These are phyloP conservation scores for Cercospora janseana DNA, from an alignment of 2,329 filamentous ascomycete species.

Conservation along the genomic window DNA sequence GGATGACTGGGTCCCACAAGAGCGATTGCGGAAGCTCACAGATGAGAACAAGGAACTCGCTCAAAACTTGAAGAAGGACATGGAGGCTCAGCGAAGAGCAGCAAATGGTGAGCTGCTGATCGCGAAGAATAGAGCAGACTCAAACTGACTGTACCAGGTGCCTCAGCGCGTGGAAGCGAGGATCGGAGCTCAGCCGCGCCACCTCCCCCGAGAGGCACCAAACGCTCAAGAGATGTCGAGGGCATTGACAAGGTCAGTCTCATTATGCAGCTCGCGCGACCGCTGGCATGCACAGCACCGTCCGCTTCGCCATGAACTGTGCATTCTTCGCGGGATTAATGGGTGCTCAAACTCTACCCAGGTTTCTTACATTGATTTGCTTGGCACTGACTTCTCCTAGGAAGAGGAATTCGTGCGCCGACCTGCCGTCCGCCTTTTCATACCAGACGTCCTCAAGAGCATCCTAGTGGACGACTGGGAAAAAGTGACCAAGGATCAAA, in stretches of 20 bases:
- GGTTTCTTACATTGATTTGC: too few relatives aligned
- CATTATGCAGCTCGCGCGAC: background rate
- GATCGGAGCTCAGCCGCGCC: slow-evolving; percentile 66
- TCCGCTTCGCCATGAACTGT: too few relatives aligned
- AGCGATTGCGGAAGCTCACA: slow-evolving; percentile 89
- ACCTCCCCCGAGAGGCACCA: slow-evolving; percentile 61
- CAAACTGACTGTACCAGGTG: slow-evolving; percentile 28
- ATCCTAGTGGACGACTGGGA: slow-evolving; percentile 98
- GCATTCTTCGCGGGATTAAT: too few relatives aligned
- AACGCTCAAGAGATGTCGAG: slow-evolving; percentile 75
- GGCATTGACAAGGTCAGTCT: slow-evolving; percentile 66
- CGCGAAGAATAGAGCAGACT: background rate
- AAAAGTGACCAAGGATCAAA: slow-evolving; percentile 92
- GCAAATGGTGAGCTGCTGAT: slow-evolving; percentile 42
- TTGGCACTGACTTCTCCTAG: slow-evolving; percentile 49
- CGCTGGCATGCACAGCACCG: background rate
- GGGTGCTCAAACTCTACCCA: too few relatives aligned
- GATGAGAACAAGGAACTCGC: slow-evolving; percentile 94
- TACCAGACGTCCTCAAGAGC: slow-evolving; percentile 87
- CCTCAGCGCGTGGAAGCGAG: slow-evolving; percentile 71
- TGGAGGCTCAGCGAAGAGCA: slow-evolving; percentile 57
- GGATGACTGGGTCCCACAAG: slow-evolving; percentile 97
- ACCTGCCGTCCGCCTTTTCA: slow-evolving; percentile 78
- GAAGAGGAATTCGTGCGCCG: slow-evolving; percentile 83
- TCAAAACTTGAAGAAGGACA: slow-evolving; percentile 66